Evolutionary conservation across 2,329 filamentous ascomycete species (phyloP), one percentile per base, ranked within the genome.

Genomic region (Apiospora saccharicola): DNA sequence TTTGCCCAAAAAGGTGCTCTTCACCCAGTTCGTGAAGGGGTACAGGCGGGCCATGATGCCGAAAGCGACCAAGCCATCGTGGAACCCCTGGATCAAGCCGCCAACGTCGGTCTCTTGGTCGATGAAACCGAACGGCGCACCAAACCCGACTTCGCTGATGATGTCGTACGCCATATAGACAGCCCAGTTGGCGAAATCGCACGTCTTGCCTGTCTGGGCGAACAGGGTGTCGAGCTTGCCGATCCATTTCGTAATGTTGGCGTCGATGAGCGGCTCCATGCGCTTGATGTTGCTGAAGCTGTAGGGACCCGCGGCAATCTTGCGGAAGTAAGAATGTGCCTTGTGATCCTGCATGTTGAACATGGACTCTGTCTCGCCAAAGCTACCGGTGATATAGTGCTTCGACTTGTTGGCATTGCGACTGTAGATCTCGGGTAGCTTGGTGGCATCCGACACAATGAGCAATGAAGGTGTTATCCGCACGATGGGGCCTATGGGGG

Each of bases 161-260:
- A 89, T 85, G 75, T 90, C 88, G 80, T 89, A 90, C 4, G 87
- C 88, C 82, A 89, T 83, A 75, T 84, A 88, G 8, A 87, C 84
- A 68, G 86, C 85, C 88, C 88, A 90, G 70, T 84, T 85, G 0
- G 86, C 80, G 75, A 90, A 90, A 75, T 91, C 87, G 70, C 90
- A 86, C 0, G 79, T 75, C 53, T 85, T 78, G 0, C 83, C 82
- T 0, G 82, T 83, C 10, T 81, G 78, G 4, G 81, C 85, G 73
- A 89, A 91, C 6, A 78, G 78, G 3, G 81, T 77, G 3, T 85
- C 81, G 3, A 91, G 80, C n/a, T 83, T 85, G 3, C 77, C 75
- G 12, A 86, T 81, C 89, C 88, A 91, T n/a, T 83, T 79, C 2
- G 77, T 72, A 67, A 90, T 88, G 13, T 85, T 82, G 1, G 77